A percentile compares a stretch with the other conserved stretches of the same genome.
These are phyloP conservation scores for Russula ochroleuca DNA, from an alignment of 768 basidiomycete genomes.

Conservation along the genomic window DNA sequence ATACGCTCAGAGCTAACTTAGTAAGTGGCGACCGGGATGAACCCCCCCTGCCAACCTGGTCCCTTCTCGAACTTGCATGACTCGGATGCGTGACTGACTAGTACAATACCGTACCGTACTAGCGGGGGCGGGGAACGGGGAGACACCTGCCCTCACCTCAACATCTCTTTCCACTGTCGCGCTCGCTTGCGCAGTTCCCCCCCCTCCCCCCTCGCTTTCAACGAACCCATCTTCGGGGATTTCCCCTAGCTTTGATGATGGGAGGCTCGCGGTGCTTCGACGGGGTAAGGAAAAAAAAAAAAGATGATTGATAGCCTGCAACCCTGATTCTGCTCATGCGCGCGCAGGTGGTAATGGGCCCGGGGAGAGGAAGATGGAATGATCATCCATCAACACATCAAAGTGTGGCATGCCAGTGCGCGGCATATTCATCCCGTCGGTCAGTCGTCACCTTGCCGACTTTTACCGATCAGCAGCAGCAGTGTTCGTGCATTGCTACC, in stretches of 20 bases:
- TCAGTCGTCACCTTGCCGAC: background rate
- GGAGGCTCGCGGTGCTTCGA: conserved; percentile 1
- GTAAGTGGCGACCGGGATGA: background rate
- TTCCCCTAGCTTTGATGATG: conserved; percentile 17
- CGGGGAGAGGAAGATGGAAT: background rate
- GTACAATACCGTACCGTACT: too few species aligned
- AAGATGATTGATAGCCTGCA: conserved; percentile 6
- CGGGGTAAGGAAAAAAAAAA: background rate
- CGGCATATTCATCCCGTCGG: background rate
- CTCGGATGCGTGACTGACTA: too few species aligned
- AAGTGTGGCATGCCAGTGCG: background rate
- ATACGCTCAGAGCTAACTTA: background rate
- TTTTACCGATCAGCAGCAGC: background rate
- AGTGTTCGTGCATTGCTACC: too few species aligned
- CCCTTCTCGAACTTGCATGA: too few species aligned
- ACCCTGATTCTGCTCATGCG: background rate
- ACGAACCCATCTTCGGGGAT: background rate
- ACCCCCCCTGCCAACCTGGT: background rate
- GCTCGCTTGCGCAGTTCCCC: background rate
- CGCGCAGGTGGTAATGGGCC: conserved; percentile 31
- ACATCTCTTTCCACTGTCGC: background rate
- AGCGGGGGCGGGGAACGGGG: too few species aligned
- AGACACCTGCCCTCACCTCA: too few species aligned
- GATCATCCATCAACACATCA: conserved; percentile 7
- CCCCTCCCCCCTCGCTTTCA: background rate